A percentile compares a stretch with the other conserved stretches of the same genome.
Evolutionary conservation across 495 filamentous ascomycete species (phyloP).

Genomic region (Apodospora peruviana): DNA sequence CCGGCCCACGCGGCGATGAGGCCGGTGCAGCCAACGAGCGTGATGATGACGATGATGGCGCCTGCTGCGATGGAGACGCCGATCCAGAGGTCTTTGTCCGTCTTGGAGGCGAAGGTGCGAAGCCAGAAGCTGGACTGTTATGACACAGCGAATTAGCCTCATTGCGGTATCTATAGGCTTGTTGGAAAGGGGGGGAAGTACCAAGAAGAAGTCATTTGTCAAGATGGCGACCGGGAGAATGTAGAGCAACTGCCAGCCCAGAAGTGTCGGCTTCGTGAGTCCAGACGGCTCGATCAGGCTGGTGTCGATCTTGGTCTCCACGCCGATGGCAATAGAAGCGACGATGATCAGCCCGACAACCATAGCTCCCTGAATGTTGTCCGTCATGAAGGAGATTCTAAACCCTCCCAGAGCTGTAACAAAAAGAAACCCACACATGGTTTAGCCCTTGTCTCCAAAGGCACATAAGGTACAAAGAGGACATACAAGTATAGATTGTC

Average conservation of each 20-base stretch:
- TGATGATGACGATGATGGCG: conserved; percentile 56
- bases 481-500: conserved; percentile 70
- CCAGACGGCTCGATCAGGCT: conserved; percentile 57
- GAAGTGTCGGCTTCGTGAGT: conserved; percentile 50
- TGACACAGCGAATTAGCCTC: neutral
- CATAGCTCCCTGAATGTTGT: conserved; percentile 72
- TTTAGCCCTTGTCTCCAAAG: neutral
- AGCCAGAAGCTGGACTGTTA: conserved; percentile 64
- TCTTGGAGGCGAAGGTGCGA: conserved; percentile 72
- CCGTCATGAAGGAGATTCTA: conserved; percentile 70
- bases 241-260: conserved; percentile 75
- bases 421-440: conserved; percentile 7
- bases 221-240: conserved; percentile 70
- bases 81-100: conserved; percentile 68
- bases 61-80: conserved; percentile 60
- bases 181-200: neutral
- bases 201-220: conserved; percentile 72
- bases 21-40: conserved; percentile 61
- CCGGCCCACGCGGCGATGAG: conserved; percentile 71
- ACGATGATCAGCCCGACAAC: conserved; percentile 63
- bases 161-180: neutral
- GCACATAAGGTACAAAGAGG: neutral
- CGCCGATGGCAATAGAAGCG: conserved; percentile 65
- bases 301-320: conserved; percentile 62
- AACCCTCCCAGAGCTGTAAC: conserved; percentile 64